These are phyloP conservation scores for Fraxinus albicans DNA, from an alignment of 305 asterid species.

Conservation along the genomic window DNA sequence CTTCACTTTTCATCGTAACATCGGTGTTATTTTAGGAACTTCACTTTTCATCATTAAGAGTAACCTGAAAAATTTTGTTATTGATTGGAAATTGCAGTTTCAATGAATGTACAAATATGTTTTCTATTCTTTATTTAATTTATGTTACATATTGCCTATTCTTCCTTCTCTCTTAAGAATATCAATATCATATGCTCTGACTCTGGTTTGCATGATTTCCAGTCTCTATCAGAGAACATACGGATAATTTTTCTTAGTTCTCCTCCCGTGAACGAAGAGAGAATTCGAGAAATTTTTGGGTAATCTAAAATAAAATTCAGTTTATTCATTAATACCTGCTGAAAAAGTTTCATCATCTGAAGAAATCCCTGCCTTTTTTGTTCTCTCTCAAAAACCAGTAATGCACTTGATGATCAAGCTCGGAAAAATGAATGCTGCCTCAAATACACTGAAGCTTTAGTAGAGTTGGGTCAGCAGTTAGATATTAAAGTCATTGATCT, in stretches of 20 bases:
- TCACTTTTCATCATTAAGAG: not conserved
- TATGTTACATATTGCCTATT: not conserved
- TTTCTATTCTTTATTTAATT: not conserved
- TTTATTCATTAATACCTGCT: not conserved
- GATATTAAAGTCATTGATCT: conserved; percentile 69
- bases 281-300: conserved; percentile 52
- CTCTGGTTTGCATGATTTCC: conserved; percentile 18
- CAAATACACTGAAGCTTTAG: conserved; percentile 66
- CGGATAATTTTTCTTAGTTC: conserved; percentile 65
- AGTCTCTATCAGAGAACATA: conserved; percentile 72
- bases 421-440: conserved; percentile 64
- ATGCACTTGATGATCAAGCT: conserved; percentile 44
- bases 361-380: not conserved
- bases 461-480: conserved; percentile 61
- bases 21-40: not conserved
- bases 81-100: not conserved
- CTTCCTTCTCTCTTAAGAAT: not conserved
- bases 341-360: conserved; percentile 4
- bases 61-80: not conserved
- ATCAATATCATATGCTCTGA: conserved; percentile 11
- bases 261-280: conserved; percentile 71
- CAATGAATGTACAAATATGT: not conserved
- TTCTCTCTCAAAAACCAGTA: conserved; percentile 25
- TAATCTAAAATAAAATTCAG: conserved; percentile 25
- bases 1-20: not conserved